Base-by-base conservation (phyloP, 306 rosid species). In the Prunus armeniaca region DNA sequence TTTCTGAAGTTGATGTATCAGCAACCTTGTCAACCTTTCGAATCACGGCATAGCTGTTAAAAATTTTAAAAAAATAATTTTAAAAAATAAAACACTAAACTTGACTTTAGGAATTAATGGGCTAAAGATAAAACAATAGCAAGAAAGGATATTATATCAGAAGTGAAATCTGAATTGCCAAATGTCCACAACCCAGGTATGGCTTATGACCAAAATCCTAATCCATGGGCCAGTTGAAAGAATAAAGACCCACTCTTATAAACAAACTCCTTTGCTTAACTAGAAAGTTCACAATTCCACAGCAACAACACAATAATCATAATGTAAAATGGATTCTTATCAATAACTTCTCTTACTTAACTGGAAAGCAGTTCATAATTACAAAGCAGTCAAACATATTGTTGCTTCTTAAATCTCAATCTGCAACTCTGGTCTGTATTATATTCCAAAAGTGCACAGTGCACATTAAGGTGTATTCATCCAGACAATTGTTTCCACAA, bases 41-140 rank as follows among this genome's bases (percentile, higher is more conserved):
- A 81, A 94, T 78, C 70, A 90, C 89, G 49, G 90, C 93, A 84
- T 82, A 81, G 86, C 98, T 94, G 97, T 76, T 12, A 81, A 56
- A 30, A 2, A 12, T n/a, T 18, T 7, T 1, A 1, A 25, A 41
- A 55, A 17, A 3, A 12, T 20, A 0, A 52, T 22, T 22, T 22
- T 22, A 25, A 41, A 55, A 17, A 3, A 12, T 20, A 0, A 52
- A 18, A 14, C 15, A 38, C 28, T 3, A 71, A 69, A 71, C 15
- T 7, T 82, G 22, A 78, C 47, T 20, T 71, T 14, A 65, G 28
- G 67, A 83, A 55, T 24, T 56, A 64, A 58, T 22, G 57, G 13
- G 18, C 45, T 61, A 73, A 43, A 41, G 22, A 14, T 46, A 15
- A 45, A 49, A 20, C 17, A 51, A 25, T 32, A 12, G 49, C 50